A percentile compares a stretch with the other conserved stretches of the same genome.
These are phyloP conservation scores for Daphne laureola DNA, from an alignment of 441 rosid genomes.

Conservation along the genomic window DNA sequence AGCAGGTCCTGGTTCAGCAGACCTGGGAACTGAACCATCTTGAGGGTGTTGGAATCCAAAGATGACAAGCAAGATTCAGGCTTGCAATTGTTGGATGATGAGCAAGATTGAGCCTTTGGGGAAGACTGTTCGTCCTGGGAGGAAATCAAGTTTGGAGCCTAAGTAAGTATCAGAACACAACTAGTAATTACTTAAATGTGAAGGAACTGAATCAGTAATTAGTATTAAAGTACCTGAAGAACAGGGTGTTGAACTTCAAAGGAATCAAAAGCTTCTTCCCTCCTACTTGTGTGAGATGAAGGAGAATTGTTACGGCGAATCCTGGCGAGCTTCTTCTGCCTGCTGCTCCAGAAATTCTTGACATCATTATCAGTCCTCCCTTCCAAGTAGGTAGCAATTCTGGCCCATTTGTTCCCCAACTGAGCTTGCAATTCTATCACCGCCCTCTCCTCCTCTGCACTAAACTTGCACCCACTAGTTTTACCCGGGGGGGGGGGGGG, in stretches of 20 bases:
- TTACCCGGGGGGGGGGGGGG: too few species aligned
- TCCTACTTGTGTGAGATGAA: conserved; percentile 16
- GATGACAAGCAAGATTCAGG: not conserved
- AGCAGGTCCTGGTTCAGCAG: conserved; percentile 26
- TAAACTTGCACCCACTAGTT: conserved; percentile 77
- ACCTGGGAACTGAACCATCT: conserved; percentile 24
- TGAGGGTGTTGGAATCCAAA: not conserved
- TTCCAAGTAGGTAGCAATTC: conserved; percentile 67
- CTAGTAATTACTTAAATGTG: not conserved
- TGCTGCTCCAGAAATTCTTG: conserved; percentile 94
- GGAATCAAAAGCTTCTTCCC: conserved; percentile 18
- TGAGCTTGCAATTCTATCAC: conserved; percentile 82
- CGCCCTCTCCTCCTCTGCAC: conserved; percentile 74
- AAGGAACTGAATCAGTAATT: not conserved
- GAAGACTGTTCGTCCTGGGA: conserved; percentile 36
- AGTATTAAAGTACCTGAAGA: conserved; percentile 27
- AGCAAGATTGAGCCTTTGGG: conserved; percentile 22
- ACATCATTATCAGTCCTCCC: conserved; percentile 94
- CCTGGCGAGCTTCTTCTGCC: conserved; percentile 76
- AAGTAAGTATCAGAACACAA: conserved; percentile 5
- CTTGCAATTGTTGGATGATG: conserved; percentile 18
- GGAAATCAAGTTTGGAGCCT: conserved; percentile 26
- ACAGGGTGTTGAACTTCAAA: conserved; percentile 17
- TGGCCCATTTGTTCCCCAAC: conserved; percentile 93
- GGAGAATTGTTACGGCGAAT: conserved; percentile 46